Conservation (phyloP, 176 grass and related monocot species). For the Lolium perenne region DNA sequence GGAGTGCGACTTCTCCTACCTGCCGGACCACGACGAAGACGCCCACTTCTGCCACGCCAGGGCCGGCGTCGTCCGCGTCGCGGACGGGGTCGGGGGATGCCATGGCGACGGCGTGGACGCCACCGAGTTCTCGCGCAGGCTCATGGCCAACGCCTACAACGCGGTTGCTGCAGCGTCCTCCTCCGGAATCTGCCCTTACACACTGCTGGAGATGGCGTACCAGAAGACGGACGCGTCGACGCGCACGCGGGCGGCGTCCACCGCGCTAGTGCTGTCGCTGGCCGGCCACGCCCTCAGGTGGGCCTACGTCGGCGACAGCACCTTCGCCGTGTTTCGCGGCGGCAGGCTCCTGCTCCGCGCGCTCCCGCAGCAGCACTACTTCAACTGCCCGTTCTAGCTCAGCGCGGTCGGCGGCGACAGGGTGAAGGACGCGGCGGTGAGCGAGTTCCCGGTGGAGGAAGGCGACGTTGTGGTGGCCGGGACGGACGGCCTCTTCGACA, state of each 20-base stretch:
- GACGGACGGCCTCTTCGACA: conserved; percentile 62
- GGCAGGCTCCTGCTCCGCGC: conserved; percentile 21
- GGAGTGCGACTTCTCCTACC: conserved; percentile 11
- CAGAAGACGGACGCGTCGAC: background rate
- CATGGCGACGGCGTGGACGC: conserved; percentile 6
- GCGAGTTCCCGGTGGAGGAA: background rate
- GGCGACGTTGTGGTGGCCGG: conserved; percentile 51
- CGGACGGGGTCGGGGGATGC: conserved; percentile 50
- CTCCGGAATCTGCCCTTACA: background rate
- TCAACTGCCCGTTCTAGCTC: conserved; percentile 51
- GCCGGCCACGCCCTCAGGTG: conserved; percentile 18
- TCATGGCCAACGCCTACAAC: conserved; percentile 5
- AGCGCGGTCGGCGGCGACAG: background rate
- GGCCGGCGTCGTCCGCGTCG: conserved; percentile 33
- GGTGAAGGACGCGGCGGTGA: background rate
- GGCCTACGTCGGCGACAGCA: conserved; percentile 56
- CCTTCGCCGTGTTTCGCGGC: conserved; percentile 37
- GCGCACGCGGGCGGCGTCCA: conserved; percentile 22
- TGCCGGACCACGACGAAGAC: conserved; percentile 45
- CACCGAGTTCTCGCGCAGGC: conserved; percentile 15
- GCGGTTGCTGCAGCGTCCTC: background rate
- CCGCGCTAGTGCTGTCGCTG: conserved; percentile 42
- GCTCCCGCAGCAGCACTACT: background rate
- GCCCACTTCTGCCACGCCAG: conserved; percentile 30
- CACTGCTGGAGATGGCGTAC: conserved; percentile 41